Evolutionary conservation across 73 alveolate species (phyloP).

Genomic region (Paramecium primaurelia): DNA sequence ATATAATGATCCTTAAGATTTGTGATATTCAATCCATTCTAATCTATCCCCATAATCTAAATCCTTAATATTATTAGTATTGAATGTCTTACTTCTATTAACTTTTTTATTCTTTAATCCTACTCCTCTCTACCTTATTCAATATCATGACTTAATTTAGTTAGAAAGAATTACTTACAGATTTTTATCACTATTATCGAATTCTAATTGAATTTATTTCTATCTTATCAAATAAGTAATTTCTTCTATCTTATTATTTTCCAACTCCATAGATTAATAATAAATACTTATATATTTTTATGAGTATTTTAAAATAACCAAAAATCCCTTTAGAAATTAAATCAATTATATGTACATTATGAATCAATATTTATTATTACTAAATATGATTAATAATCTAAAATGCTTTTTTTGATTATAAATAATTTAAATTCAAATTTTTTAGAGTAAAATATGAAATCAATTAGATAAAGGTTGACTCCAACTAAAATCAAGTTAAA

Average conservation of each 20-base stretch:
- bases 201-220: background rate
- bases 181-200: background rate
- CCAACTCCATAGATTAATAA: background rate
- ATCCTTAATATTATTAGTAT: background rate
- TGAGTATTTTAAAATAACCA: background rate
- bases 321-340: background rate
- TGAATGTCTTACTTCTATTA: background rate
- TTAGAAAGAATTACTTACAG: background rate
- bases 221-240: background rate
- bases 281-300: background rate
- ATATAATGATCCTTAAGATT: background rate
- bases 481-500: background rate
- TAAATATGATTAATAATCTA: background rate
- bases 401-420: background rate
- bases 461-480: background rate
- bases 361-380: background rate
- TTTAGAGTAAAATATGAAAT: background rate
- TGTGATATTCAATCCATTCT: background rate
- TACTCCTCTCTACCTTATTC: background rate
- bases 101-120: background rate
- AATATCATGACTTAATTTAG: background rate
- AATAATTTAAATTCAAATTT: background rate
- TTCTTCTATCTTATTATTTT: background rate
- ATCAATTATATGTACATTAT: background rate
- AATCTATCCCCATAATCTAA: background rate